phyloP scores from a whole-genome alignment of 2,329 filamentous ascomycete genomes.

The Fonsecaea erecta region DNA sequence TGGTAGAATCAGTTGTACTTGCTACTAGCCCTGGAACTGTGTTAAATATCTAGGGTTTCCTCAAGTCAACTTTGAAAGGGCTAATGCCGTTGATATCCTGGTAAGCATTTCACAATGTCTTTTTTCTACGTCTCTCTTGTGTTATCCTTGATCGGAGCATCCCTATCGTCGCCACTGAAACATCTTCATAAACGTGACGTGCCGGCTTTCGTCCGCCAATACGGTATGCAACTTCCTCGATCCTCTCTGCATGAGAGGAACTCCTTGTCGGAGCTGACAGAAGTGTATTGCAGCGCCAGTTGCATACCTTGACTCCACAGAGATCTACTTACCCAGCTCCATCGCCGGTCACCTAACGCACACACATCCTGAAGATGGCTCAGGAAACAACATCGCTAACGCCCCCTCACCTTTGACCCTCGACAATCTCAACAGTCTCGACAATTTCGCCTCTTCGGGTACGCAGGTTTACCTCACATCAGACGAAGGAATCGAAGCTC shows the following conservation, averaged over 20 bases:
- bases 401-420: conserved; percentile 51
- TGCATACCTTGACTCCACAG: conserved; percentile 56
- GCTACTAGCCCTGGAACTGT: not conserved
- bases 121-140: not conserved
- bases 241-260: not conserved
- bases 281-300: conserved; percentile 50
- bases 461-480: conserved; percentile 57
- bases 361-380: conserved; percentile 52
- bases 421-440: conserved; percentile 55
- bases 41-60: not conserved
- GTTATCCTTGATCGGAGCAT: not conserved
- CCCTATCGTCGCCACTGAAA: not conserved
- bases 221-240: conserved; percentile 13
- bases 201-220: conserved; percentile 29
- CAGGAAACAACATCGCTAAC: conserved; percentile 43
- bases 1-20: not conserved
- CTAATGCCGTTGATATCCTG: no score
- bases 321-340: conserved; percentile 57
- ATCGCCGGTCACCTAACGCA: conserved; percentile 54
- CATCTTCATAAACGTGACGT: conserved; percentile 25
- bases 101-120: not conserved
- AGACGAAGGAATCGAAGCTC: conserved; percentile 52
- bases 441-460: conserved; percentile 51
- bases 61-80: not conserved
- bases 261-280: not conserved